phyloP scores from a whole-genome alignment of 306 rosid genomes.

The Vicia sativa region DNA sequence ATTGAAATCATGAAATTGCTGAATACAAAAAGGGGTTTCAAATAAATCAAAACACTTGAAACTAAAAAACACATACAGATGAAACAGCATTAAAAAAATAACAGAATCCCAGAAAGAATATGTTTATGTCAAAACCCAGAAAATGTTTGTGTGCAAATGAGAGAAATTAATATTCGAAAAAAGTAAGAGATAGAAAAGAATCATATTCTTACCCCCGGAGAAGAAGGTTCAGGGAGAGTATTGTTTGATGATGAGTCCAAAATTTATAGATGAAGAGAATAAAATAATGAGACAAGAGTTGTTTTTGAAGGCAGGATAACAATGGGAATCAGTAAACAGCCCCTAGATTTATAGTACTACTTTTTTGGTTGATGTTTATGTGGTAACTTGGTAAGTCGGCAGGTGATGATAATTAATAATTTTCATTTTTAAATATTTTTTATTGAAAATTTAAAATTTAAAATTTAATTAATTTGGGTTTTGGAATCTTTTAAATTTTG shows the following conservation, averaged over 20 bases:
- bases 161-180: not conserved
- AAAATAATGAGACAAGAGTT: not conserved
- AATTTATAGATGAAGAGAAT: not conserved
- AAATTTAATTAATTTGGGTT: too few species aligned
- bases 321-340: not conserved
- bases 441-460: too few species aligned
- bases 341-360: not conserved
- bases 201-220: conserved; percentile 49
- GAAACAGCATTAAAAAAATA: not conserved
- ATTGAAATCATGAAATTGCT: conserved; percentile 23
- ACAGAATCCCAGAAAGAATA: conserved; percentile 1
- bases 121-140: conserved; percentile 31
- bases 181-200: conserved; percentile 22
- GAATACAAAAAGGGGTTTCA: not conserved
- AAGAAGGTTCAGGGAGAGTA: conserved; percentile 16
- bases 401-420: too few species aligned
- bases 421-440: too few species aligned
- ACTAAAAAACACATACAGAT: not conserved
- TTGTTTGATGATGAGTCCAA: not conserved
- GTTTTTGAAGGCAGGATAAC: not conserved
- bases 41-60: not conserved
- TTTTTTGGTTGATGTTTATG: too few species aligned
- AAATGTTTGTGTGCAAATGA: too few species aligned
- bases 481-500: too few species aligned
- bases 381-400: too few species aligned